A percentile compares a stretch with the other conserved stretches of the same genome.
Evolutionary conservation across 352 stramenopile genomes (phyloP).

Genomic region (Globisporangium orthogonon): DNA sequence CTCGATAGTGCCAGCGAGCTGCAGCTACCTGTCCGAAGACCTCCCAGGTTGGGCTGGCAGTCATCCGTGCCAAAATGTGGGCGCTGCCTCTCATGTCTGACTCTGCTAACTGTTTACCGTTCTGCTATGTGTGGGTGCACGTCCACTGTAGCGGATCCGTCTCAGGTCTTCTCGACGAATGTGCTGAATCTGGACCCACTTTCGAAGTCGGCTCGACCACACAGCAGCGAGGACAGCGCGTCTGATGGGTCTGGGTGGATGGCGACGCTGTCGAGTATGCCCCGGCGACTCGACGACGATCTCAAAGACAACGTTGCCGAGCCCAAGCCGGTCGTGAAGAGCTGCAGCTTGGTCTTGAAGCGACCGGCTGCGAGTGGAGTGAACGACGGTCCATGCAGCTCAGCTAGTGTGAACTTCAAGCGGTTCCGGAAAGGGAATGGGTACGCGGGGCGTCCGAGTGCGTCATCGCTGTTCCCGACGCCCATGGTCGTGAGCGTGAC

Average conservation of each 20-base stretch:
- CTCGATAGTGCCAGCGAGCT: not conserved
- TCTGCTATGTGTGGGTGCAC: no score
- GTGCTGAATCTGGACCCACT: conserved; percentile 11
- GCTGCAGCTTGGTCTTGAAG: conserved; percentile 49
- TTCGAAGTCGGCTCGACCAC: not conserved
- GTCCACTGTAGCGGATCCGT: not conserved
- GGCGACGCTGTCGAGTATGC: conserved; percentile 17
- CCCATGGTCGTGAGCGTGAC: conserved; percentile 54
- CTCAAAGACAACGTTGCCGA: conserved; percentile 20
- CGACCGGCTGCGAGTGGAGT: conserved; percentile 8
- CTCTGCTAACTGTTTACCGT: not conserved
- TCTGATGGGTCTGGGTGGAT: conserved; percentile 16
- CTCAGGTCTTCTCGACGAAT: conserved; percentile 6
- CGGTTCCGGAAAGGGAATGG: conserved; percentile 79
- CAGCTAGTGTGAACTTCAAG: conserved; percentile 62
- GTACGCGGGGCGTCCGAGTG: conserved; percentile 13
- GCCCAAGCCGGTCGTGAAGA: conserved; percentile 41
- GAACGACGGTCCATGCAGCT: not conserved
- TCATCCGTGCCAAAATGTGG: not conserved
- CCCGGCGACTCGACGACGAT: not conserved
- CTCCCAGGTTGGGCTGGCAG: not conserved
- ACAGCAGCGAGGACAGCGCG: not conserved
- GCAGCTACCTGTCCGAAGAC: no score
- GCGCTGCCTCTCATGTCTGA: no score
- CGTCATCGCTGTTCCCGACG: conserved; percentile 14